Conservation (phyloP, 495 filamentous ascomycete genomes). For the Aspergillus egyptiacus region DNA sequence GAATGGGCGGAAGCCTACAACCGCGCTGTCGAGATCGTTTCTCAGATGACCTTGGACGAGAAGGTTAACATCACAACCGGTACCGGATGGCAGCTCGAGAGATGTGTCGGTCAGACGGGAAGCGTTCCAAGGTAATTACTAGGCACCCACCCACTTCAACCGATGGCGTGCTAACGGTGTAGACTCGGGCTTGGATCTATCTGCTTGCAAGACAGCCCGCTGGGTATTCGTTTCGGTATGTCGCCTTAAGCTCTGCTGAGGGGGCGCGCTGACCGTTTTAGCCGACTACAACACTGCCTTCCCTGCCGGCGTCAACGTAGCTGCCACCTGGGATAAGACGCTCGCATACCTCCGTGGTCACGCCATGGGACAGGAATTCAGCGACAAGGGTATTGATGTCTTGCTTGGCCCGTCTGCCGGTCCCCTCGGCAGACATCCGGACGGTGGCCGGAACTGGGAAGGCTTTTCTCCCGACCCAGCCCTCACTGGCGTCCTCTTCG, state of each 20-base stretch:
- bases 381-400: slow-evolving; percentile 78
- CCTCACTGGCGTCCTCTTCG: slow-evolving; percentile 66
- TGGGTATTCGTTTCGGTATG: slow-evolving; percentile 69
- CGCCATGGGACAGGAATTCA: slow-evolving; percentile 76
- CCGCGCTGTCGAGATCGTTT: slow-evolving; percentile 73
- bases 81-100: slow-evolving; percentile 68
- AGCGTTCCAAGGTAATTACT: slow-evolving; percentile 33
- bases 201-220: slow-evolving; percentile 86
- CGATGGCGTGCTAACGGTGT: slow-evolving; percentile 11
- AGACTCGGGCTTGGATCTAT: slow-evolving; percentile 74
- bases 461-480: slow-evolving; percentile 66
- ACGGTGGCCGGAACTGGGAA: slow-evolving; percentile 86
- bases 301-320: slow-evolving; percentile 72
- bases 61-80: slow-evolving; percentile 93
- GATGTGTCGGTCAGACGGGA: slow-evolving; percentile 70
- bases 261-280: slow-evolving; percentile 22
- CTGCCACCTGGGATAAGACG: slow-evolving; percentile 68
- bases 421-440: slow-evolving; percentile 67
- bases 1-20: slow-evolving; percentile 75
- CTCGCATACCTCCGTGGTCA: slow-evolving; percentile 71
- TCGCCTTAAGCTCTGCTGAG: background rate
- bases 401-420: slow-evolving; percentile 87
- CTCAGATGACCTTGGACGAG: slow-evolving; percentile 75
- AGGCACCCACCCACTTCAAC: too few species aligned
- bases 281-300: slow-evolving; percentile 77